phyloP scores from a whole-genome alignment of 768 basidiomycete species.

The Mycena pura region DNA sequence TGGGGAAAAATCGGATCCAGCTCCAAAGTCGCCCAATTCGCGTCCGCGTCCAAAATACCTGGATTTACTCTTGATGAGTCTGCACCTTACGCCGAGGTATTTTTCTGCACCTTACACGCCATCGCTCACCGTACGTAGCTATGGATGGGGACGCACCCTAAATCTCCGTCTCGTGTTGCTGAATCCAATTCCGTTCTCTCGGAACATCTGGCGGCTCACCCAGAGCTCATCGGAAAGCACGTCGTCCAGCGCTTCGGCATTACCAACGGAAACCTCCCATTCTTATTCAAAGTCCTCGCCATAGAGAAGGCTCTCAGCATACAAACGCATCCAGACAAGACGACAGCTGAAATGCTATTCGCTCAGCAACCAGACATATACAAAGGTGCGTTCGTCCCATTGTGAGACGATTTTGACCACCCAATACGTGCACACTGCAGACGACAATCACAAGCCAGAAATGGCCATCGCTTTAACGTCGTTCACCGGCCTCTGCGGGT shows the following conservation, averaged over 20 bases:
- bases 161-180: slow-evolving; percentile 52
- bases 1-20: slow-evolving; percentile 89
- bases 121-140: slow-evolving; percentile 56
- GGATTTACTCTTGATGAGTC: slow-evolving; percentile 72
- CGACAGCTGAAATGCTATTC: slow-evolving; percentile 74
- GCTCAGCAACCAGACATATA: slow-evolving; percentile 80
- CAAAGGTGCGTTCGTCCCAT: slow-evolving; percentile 66
- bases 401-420: not conserved
- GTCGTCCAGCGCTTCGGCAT: slow-evolving; percentile 64
- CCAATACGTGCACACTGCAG: slow-evolving; percentile 47
- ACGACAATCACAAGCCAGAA: slow-evolving; percentile 97
- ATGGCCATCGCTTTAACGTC: slow-evolving; percentile 97
- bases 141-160: slow-evolving; percentile 99
- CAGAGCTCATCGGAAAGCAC: slow-evolving; percentile 68
- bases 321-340: slow-evolving; percentile 91
- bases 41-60: slow-evolving; percentile 62
- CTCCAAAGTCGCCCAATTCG: slow-evolving; percentile 91
- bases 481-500: slow-evolving; percentile 92
- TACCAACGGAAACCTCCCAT: slow-evolving; percentile 76
- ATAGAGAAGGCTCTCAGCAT: slow-evolving; percentile 91
- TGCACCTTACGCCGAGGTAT: slow-evolving; percentile 92
- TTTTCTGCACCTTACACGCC: not conserved
- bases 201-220: slow-evolving; percentile 68
- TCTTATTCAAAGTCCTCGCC: slow-evolving; percentile 91
- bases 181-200: slow-evolving; percentile 52